A percentile compares a stretch with the other conserved stretches of the same genome.
These are phyloP conservation scores for Aspergillus felis DNA, from an alignment of 2,329 filamentous ascomycete species.

Conservation along the genomic window DNA sequence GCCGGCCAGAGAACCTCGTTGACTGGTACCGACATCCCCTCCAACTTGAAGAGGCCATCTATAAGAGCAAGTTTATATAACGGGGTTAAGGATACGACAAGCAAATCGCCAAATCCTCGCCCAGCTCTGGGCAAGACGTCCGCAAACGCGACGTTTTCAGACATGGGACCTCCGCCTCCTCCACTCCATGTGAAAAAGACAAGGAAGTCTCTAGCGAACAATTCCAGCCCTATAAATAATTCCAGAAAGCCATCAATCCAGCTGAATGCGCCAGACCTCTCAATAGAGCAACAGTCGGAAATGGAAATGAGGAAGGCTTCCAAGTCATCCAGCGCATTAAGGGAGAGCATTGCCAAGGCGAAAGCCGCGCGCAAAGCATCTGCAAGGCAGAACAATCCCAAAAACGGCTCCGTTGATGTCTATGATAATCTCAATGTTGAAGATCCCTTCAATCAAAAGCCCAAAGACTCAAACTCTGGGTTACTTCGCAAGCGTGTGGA, in stretches of 20 bases:
- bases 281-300: conserved; percentile 25
- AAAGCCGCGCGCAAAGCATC: conserved; percentile 70
- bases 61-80: conserved; percentile 22
- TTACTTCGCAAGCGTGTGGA: conserved; percentile 70
- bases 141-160: conserved; percentile 50
- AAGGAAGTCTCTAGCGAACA: conserved; percentile 31
- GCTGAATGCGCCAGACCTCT: conserved; percentile 27
- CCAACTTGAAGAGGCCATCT: conserved; percentile 21
- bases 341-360: conserved; percentile 89
- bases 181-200: conserved; percentile 39
- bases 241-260: conserved; percentile 30
- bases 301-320: conserved; percentile 41
- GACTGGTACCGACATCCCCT: conserved; percentile 17
- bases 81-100: conserved; percentile 47
- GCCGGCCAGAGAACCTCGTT: conserved; percentile 11
- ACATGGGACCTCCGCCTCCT: conserved; percentile 26
- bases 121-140: conserved; percentile 53
- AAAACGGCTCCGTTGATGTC: conserved; percentile 15
- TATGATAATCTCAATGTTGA: conserved; percentile 48
- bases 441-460: conserved; percentile 57
- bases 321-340: conserved; percentile 75
- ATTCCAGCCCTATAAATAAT: conserved; percentile 28
- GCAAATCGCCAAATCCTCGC: conserved; percentile 48
- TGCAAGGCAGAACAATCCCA: conserved; percentile 24
- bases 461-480: conserved; percentile 58